Evolutionary conservation across 495 filamentous ascomycete genomes (phyloP).

Genomic region (Aspergillus haitiensis): DNA sequence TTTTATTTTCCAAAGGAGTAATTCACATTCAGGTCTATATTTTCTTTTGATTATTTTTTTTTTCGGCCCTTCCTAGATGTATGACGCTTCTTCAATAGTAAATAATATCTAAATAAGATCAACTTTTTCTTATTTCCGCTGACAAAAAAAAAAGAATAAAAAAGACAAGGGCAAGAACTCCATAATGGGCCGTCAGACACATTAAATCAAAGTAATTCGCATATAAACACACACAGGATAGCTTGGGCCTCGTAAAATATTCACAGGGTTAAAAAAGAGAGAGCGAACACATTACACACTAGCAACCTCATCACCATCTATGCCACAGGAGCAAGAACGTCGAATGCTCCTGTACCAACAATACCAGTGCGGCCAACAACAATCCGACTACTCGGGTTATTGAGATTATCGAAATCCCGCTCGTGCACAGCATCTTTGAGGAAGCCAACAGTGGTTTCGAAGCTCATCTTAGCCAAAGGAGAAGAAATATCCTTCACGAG

Average conservation of each 20-base stretch:
- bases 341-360: conserved; percentile 89
- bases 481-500: conserved; percentile 73
- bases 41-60: conserved; percentile 8
- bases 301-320: conserved; percentile 24
- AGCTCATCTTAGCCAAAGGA: conserved; percentile 97
- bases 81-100: not conserved
- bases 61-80: conserved; percentile 11
- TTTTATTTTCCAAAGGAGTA: not conserved
- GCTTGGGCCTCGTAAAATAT: conserved; percentile 28
- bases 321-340: conserved; percentile 72
- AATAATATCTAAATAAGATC: conserved; percentile 31
- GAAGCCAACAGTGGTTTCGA: conserved; percentile 94
- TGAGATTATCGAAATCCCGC: conserved; percentile 84
- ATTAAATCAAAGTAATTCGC: conserved; percentile 24
- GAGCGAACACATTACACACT: conserved; percentile 28
- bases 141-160: conserved; percentile 24
- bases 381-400: conserved; percentile 81
- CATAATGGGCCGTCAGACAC: conserved; percentile 34
- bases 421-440: conserved; percentile 88
- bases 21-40: conserved; percentile 2
- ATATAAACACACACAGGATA: conserved; percentile 29
- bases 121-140: conserved; percentile 43
- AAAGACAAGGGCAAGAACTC: conserved; percentile 28
- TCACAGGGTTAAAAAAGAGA: conserved; percentile 27
- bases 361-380: conserved; percentile 79